Evolutionary conservation across 345 rosid genomes (phyloP), one percentile per base, ranked within the genome.

Genomic region (Brassica carinata): DNA sequence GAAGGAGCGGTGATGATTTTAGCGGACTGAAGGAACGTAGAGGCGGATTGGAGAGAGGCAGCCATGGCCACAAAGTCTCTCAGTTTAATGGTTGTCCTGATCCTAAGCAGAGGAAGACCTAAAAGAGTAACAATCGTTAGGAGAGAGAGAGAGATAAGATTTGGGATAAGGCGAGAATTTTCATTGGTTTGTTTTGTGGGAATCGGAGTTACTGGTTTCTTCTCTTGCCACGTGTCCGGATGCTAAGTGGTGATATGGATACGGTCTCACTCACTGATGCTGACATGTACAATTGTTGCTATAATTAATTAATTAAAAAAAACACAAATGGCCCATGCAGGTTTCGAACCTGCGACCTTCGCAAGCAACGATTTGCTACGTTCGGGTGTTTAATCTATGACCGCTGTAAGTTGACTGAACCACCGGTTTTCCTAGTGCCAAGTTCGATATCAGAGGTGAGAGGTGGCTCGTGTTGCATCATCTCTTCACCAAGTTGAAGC

Each of bases 21-120:
- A 36, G 93, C 80, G 77, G 97, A 94, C 82, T 91, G 99, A 87
- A 88, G 87, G 13, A 91, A 79, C 3, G 99, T 93, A 29, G 96
- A 94, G 48, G 97, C 94, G 61, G 99, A 91, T 84, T 95, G 99
- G 26, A 93, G 83, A 31, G 99, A 88, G 81, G 98, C 88, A 15
- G 99, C 94, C 99, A 93, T 95, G 36, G 67, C 81, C 6, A 55
- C 71, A 38, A 10, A 38, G 71, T 71, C 59, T 71, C 59, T 45
- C 53, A 34, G 59, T 53, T 51, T 1, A 51, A 14, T 7, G 57
- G 15, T 43, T 43, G 10, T 43, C 51, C n/a, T 74, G 83, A 75
- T 80, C 48, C 45, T 8, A 80, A 80, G 76, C 59, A 74, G 66
- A 13, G 29, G 31, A 27, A 13, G 17, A 62, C 33, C 23, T 59